phyloP scores from a whole-genome alignment of 2,329 filamentous ascomycete genomes.

The Penicillium sp. region DNA sequence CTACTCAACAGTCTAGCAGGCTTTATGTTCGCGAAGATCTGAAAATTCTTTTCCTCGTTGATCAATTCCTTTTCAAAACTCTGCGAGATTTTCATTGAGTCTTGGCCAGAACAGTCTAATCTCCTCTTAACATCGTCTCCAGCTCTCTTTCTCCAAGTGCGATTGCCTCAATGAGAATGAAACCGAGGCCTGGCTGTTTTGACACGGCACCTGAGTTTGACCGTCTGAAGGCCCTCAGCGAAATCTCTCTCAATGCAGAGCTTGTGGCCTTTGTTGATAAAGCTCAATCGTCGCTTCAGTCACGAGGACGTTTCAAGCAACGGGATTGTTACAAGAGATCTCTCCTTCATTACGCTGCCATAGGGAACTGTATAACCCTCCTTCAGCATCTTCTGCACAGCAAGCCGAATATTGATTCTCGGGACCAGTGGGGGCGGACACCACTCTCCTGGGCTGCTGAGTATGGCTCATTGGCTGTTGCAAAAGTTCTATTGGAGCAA shows the following conservation, averaged over 20 bases:
- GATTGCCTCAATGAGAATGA: too few species aligned
- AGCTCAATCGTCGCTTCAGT: not conserved
- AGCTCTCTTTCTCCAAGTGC: too few species aligned
- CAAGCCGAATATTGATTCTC: not conserved
- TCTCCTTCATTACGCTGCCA: conserved; percentile 1
- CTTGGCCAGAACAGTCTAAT: too few species aligned
- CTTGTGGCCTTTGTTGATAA: conserved; percentile 3
- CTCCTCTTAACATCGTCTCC: too few species aligned
- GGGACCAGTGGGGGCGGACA: not conserved
- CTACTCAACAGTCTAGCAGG: too few species aligned
- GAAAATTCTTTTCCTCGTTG: too few species aligned
- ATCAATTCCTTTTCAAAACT: too few species aligned
- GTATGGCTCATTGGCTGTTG: not conserved
- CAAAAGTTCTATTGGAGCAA: not conserved
- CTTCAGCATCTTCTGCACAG: not conserved
- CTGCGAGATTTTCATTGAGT: too few species aligned
- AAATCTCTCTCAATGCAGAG: conserved; percentile 3
- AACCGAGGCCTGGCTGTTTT: not conserved
- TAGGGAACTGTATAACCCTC: not conserved
- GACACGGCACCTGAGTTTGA: conserved; percentile 1
- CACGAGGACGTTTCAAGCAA: not conserved
- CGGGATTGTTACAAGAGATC: not conserved
- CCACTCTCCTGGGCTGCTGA: conserved; percentile 1
- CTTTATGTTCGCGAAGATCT: too few species aligned
- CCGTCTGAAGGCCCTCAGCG: not conserved